Conservation (phyloP, 345 rosid species). For the Arabis alpina region DNA sequence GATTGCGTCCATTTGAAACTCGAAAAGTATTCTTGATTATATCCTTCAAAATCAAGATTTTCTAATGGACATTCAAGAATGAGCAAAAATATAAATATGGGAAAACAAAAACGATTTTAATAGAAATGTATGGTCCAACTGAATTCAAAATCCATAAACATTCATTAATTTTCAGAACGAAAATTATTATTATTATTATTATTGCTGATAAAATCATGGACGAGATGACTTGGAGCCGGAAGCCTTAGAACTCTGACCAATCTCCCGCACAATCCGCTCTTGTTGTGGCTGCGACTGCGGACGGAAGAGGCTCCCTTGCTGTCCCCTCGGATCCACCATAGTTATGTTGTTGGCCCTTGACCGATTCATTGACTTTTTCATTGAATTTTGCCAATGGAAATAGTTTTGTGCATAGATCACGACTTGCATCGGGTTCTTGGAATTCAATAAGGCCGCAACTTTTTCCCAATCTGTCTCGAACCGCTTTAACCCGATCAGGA, state of each 20-base stretch:
- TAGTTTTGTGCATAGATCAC: constrained; percentile 6
- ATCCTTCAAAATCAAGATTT: neutral
- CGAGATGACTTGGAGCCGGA: neutral
- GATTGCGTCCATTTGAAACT: neutral
- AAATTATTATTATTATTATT: neutral
- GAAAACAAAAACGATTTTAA: no score
- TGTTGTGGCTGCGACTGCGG: constrained; percentile 12
- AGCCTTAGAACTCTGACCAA: neutral
- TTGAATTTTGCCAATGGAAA: neutral
- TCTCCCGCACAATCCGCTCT: neutral
- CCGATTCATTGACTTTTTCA: neutral
- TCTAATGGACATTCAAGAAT: neutral
- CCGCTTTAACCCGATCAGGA: constrained; percentile 30
- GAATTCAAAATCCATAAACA: neutral
- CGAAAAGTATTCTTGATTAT: neutral
- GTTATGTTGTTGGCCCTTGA: neutral
- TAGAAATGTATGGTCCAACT: neutral
- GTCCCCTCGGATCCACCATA: neutral
- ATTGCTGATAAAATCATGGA: neutral
- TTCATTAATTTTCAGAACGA: neutral
- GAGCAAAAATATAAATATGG: neutral
- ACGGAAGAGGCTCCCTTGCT: neutral
- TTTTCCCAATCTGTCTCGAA: neutral
- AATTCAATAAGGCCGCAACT: constrained; percentile 13
- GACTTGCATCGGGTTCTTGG: constrained; percentile 3